These are phyloP conservation scores for Xerocomus amazonicus DNA, from an alignment of 1,284 basidiomycete genomes.

Conservation along the genomic window DNA sequence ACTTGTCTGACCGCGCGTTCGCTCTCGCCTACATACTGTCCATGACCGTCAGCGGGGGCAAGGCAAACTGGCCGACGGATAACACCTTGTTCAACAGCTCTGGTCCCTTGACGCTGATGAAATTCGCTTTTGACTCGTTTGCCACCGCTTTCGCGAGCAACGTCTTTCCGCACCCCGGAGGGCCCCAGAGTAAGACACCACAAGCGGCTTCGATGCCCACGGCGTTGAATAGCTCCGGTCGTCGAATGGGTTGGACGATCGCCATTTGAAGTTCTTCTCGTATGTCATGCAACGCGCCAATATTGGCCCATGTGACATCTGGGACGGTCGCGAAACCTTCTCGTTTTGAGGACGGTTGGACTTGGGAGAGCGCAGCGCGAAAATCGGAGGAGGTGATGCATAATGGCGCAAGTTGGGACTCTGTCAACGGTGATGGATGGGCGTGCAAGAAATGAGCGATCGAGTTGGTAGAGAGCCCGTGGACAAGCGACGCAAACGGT, in stretches of 20 bases:
- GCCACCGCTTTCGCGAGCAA: conserved; percentile 95
- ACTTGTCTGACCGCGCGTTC: conserved; percentile 94
- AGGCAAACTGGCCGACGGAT: background rate
- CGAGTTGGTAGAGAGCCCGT: conserved; percentile 55
- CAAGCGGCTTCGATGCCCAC: conserved; percentile 87
- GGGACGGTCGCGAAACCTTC: conserved; percentile 98
- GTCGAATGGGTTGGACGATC: conserved; percentile 90
- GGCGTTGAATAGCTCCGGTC: conserved; percentile 84
- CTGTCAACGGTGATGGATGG: conserved; percentile 78
- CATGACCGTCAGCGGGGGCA: background rate
- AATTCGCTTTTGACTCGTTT: conserved; percentile 91
- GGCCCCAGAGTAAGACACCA: conserved; percentile 97
- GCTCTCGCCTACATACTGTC: conserved; percentile 96
- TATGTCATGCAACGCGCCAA: conserved; percentile 86
- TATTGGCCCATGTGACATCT: conserved; percentile 91
- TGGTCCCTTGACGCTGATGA: conserved; percentile 96
- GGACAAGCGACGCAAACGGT: conserved; percentile 43
- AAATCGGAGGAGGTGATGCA: conserved; percentile 84
- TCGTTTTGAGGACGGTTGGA: conserved; percentile 95
- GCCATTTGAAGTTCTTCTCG: conserved; percentile 96
- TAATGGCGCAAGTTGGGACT: conserved; percentile 75
- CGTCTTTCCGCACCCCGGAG: conserved; percentile 97
- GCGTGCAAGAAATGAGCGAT: conserved; percentile 87
- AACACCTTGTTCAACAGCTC: conserved; percentile 93
- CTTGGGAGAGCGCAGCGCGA: conserved; percentile 70